These are phyloP conservation scores for Solanum chilense DNA, from an alignment of 257 asterid species.

Conservation along the genomic window DNA sequence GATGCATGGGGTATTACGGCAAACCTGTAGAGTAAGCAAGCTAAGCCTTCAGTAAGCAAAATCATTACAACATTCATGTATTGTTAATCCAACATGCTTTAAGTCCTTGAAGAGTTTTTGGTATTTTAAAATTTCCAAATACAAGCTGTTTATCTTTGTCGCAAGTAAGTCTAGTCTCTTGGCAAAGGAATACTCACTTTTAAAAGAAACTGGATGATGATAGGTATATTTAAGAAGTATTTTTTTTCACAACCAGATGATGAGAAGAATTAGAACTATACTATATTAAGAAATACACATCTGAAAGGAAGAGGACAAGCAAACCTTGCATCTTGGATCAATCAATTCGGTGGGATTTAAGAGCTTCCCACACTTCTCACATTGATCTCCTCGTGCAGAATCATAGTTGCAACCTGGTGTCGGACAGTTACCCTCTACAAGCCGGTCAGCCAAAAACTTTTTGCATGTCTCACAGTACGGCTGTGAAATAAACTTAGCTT, in stretches of 20 bases:
- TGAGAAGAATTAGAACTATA: neutral
- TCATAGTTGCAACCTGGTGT: constrained; percentile 72
- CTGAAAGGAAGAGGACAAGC: neutral
- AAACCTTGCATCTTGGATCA: constrained; percentile 88
- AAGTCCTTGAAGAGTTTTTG: neutral
- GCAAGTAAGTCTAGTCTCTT: neutral
- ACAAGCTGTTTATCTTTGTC: neutral
- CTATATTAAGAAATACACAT: neutral
- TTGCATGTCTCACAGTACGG: constrained; percentile 58
- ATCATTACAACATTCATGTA: neutral
- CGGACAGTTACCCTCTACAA: constrained; percentile 83
- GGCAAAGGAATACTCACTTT: neutral
- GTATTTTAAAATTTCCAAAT: neutral
- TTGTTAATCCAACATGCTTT: neutral
- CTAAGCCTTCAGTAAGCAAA: neutral
- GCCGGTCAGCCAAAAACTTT: constrained; percentile 82
- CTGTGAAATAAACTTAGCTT: neutral
- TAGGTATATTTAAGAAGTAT: neutral
- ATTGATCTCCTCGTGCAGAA: constrained; percentile 96
- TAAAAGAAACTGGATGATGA: neutral
- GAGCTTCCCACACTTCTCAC: constrained; percentile 86
- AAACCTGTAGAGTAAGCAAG: constrained; percentile 41
- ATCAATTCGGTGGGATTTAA: constrained; percentile 80
- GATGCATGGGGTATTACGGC: constrained; percentile 50
- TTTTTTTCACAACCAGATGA: neutral